Evolutionary conservation across 73 alveolate genomes (phyloP).

Genomic region (Effrenium voratum): DNA sequence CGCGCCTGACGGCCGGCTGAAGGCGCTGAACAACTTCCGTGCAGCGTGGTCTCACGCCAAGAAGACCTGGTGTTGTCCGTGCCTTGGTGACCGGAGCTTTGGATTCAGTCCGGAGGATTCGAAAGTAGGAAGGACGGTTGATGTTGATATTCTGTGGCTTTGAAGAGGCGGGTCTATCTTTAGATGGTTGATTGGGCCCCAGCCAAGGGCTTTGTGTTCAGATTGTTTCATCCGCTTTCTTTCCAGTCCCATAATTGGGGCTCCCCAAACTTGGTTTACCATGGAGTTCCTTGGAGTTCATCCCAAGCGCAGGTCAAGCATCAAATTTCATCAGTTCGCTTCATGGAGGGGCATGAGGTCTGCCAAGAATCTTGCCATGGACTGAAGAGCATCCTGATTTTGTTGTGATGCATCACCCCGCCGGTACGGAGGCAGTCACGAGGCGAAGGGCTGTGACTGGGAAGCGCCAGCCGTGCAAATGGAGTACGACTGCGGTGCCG

Average conservation of each 20-base stretch:
- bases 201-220: too few relatives aligned
- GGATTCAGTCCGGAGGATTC: too few relatives aligned
- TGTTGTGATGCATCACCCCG: not conserved
- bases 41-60: slow-evolving; percentile 87
- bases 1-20: too few relatives aligned
- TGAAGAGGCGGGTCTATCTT: too few relatives aligned
- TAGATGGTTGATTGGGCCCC: too few relatives aligned
- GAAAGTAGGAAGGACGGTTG: too few relatives aligned
- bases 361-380: not conserved
- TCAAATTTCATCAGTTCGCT: not conserved
- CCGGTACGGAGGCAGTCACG: slow-evolving; percentile 3
- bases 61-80: slow-evolving; percentile 64
- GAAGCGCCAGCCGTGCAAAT: slow-evolving; percentile 66
- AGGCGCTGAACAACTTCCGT: slow-evolving; percentile 88
- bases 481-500: slow-evolving; percentile 40
- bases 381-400: not conserved
- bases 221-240: too few relatives aligned
- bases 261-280: too few relatives aligned
- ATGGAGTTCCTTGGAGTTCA: too few relatives aligned
- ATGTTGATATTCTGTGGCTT: too few relatives aligned
- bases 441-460: slow-evolving; percentile 36
- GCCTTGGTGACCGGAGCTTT: too few relatives aligned
- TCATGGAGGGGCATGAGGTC: not conserved
- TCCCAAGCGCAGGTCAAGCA: not conserved
- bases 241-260: too few relatives aligned